phyloP scores from a whole-genome alignment of 148 eudicot species.

The Persicaria maculosa region DNA sequence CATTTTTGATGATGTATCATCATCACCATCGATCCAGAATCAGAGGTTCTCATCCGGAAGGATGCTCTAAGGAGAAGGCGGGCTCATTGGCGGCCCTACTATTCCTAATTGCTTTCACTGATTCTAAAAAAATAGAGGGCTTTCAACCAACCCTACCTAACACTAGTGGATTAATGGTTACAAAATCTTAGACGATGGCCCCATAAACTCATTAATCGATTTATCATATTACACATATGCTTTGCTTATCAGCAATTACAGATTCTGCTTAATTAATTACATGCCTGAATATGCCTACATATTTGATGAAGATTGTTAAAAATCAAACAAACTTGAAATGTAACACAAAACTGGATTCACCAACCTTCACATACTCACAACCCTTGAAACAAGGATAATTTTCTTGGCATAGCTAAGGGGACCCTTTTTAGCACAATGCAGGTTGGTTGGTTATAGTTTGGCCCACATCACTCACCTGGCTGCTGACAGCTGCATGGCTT shows the following conservation, averaged over 20 bases:
- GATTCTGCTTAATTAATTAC: neutral
- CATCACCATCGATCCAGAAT: too few relatives aligned
- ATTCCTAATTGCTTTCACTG: too few relatives aligned
- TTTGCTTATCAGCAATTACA: neutral
- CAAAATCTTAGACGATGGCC: neutral
- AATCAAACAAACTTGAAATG: slow-evolving; percentile 1
- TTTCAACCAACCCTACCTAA: too few relatives aligned
- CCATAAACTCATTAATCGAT: neutral
- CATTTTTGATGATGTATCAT: too few relatives aligned
- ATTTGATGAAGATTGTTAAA: neutral
- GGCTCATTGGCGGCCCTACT: too few relatives aligned
- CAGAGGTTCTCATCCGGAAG: too few relatives aligned
- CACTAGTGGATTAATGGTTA: too few relatives aligned
- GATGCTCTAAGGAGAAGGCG: too few relatives aligned
- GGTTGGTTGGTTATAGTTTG: neutral
- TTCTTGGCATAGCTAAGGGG: neutral
- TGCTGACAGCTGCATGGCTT: slow-evolving; percentile 78
- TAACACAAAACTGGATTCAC: neutral
- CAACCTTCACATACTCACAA: neutral
- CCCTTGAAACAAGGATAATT: neutral
- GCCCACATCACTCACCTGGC: slow-evolving; percentile 44
- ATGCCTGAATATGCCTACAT: neutral
- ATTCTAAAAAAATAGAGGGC: too few relatives aligned
- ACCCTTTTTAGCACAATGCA: neutral
- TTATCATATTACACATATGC: neutral